Evolutionary conservation across 2,329 filamentous ascomycete genomes (phyloP).

Genomic region (Cordyceps pruinosa): DNA sequence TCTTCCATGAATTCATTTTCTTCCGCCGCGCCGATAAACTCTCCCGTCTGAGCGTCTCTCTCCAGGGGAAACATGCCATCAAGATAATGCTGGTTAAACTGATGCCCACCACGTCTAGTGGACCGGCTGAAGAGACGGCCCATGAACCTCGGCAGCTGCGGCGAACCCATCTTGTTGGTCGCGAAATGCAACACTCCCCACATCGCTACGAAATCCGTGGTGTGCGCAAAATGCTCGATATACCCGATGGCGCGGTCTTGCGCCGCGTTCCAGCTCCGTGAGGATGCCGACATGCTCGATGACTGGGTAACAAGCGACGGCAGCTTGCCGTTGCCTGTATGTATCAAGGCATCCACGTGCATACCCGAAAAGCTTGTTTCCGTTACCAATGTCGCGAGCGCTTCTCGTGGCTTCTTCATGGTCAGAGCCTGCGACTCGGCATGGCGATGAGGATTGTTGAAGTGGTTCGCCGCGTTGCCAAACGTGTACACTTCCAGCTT

Average conservation of each 20-base stretch:
- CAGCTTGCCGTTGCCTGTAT: constrained; percentile 15
- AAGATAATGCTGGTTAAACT: constrained; percentile 55
- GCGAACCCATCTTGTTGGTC: constrained; percentile 33
- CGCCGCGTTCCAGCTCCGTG: constrained; percentile 30
- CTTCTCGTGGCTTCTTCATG: constrained; percentile 27
- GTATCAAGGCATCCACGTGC: constrained; percentile 17
- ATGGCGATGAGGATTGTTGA: constrained; percentile 65
- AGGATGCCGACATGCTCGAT: constrained; percentile 25
- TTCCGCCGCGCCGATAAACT: constrained; percentile 37
- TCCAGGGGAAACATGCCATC: constrained; percentile 54
- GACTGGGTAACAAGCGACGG: constrained; percentile 18
- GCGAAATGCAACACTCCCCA: constrained; percentile 69
- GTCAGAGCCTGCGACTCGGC: constrained; percentile 35
- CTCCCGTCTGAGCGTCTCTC: constrained; percentile 33
- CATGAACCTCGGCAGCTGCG: constrained; percentile 52
- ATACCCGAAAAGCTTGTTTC: constrained; percentile 27
- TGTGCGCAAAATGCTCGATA: constrained; percentile 76
- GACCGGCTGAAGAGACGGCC: constrained; percentile 53
- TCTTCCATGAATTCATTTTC: constrained; percentile 57
- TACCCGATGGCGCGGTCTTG: constrained; percentile 53
- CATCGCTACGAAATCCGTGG: constrained; percentile 63
- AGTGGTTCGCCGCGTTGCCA: constrained; percentile 72
- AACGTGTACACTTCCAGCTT: constrained; percentile 76
- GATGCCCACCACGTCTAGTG: constrained; percentile 46
- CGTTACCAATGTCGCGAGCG: constrained; percentile 28